Base-by-base conservation (phyloP, 257 asterid genomes). In the Penstemon newberryi region DNA sequence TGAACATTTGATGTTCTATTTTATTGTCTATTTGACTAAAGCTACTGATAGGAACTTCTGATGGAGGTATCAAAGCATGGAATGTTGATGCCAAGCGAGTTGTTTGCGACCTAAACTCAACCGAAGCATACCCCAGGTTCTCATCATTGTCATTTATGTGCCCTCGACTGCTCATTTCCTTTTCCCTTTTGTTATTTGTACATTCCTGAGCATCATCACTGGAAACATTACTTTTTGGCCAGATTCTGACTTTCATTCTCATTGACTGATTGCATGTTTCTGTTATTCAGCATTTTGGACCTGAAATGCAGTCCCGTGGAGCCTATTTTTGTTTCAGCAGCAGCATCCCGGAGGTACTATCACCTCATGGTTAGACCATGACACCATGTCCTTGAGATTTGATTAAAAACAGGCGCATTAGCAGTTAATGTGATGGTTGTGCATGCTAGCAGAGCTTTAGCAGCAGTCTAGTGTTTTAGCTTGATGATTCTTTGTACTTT, bases 251-350 rank as follows among this genome's bases (percentile, higher is more conserved):
- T 55, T 72, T 57, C 44, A 13, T 36, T 42, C 53, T 57, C 43
- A 46, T 54, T 42, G 5, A 15, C 50, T 50, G 18, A 36, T 62
- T 55, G 49, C 58, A 6, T 73, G 40, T 62, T 82, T 65, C 73
- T 75, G 25, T 68, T 53, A 51, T 79, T 78, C 89, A 94, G 99
- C 76, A 86, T 94, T 63, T 75, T 94, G 88, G 99, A 90, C 86
- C 80, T 94, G 83, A 94, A 94, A 79, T 94, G 96, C 87, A 94
- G 99, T 81, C 97, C 99, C 9, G 97, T 90, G 70, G 99, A 94
- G 73, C 99, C 99, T 68, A 84, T 94, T 73, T 94, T 94, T 82
- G 97, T 91, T 65, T 83, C 97, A 73, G 99, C 99, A 13, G 95
- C 97, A 51, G 96, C 99, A 73, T 88, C 99, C 47, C 78, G 76